phyloP scores from a whole-genome alignment of 2,329 filamentous ascomycete species.

The Neonectria ditissima region DNA sequence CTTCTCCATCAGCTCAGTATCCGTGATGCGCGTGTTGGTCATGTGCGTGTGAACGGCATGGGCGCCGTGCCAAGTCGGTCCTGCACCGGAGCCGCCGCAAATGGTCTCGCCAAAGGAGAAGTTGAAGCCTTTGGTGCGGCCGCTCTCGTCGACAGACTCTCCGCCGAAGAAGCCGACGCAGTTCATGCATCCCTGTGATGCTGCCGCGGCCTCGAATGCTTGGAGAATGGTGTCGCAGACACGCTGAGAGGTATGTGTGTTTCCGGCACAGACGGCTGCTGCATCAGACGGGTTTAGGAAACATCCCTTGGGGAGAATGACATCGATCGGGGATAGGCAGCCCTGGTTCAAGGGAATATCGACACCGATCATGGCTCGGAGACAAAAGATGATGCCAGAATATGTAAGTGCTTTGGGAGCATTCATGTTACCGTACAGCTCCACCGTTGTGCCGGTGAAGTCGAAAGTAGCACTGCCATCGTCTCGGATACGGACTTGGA shows the following conservation, averaged over 20 bases:
- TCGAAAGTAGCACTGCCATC: slow-evolving; percentile 74
- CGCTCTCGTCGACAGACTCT: slow-evolving; percentile 33
- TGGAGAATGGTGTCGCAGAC: slow-evolving; percentile 75
- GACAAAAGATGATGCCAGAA: slow-evolving; percentile 49
- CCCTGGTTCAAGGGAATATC: slow-evolving; percentile 49
- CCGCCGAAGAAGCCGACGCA: slow-evolving; percentile 83
- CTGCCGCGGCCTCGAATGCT: slow-evolving; percentile 79
- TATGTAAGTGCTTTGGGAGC: slow-evolving; percentile 50
- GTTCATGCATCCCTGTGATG: slow-evolving; percentile 81
- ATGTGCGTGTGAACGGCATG: slow-evolving; percentile 49
- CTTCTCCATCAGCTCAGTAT: slow-evolving; percentile 49
- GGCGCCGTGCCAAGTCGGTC: slow-evolving; percentile 42
- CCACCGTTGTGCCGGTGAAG: slow-evolving; percentile 50
- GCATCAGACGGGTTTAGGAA: slow-evolving; percentile 48
- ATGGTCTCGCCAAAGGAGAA: slow-evolving; percentile 49
- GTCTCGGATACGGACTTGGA: slow-evolving; percentile 79
- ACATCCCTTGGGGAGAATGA: slow-evolving; percentile 39
- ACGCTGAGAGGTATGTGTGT: slow-evolving; percentile 48
- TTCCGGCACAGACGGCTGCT: slow-evolving; percentile 47
- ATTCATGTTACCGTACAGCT: slow-evolving; percentile 51
- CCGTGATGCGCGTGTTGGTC: slow-evolving; percentile 51
- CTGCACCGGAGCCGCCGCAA: slow-evolving; percentile 46
- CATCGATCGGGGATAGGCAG: slow-evolving; percentile 60
- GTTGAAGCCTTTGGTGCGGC: slow-evolving; percentile 21
- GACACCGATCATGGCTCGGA: slow-evolving; percentile 43